Base-by-base conservation (phyloP, 179 eudicot genomes). In the Nepenthes alata region DNA sequence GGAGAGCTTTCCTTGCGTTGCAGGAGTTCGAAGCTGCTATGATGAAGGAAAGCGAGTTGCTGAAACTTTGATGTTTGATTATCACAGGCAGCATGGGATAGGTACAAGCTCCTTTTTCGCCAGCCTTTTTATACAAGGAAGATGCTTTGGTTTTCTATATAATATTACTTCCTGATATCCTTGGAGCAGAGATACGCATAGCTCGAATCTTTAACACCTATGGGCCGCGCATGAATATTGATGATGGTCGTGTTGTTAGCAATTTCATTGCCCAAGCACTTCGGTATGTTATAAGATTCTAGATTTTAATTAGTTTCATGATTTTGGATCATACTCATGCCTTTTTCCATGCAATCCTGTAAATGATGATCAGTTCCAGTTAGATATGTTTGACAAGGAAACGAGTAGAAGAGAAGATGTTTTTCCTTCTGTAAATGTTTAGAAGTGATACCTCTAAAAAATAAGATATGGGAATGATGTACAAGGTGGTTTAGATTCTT, bases 31-130 rank as follows among this genome's bases (percentile, higher is more conserved):
- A 71, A 93, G 98, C 63, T 93, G 98, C 67, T 93, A 93, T 74
- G 98, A 93, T 67, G 98, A 93, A 76, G 98, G 98, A 59, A 93
- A 93, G 75, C 84, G 98, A 62, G 97, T 89, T 35, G 98, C 98
- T 11, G 98, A 93, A 75, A 93, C 98, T 10, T 77, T 93, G 84
- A 93, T 89, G 97, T 89, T 93, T 75, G 98, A 93, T 74, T 93
- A 93, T 70, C 98, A 93, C 64, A 85, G 98, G 76, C 97, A 90
- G 68, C 97, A 90, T 69, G 97, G 95, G 59, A 81, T 89, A 16
- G 98, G 97, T 89, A 68, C 37, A 67, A 35, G n/a, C 37, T 3
- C 61, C 55, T 14, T 39, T 56, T 65, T 64, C 58, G 11, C 36
- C 7, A 35, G 8, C 38, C 58, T 10, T 41, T 63, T 35, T n/a